These are phyloP conservation scores for Emmonsia crescens DNA, from an alignment of 2,329 filamentous ascomycete genomes.

Conservation along the genomic window DNA sequence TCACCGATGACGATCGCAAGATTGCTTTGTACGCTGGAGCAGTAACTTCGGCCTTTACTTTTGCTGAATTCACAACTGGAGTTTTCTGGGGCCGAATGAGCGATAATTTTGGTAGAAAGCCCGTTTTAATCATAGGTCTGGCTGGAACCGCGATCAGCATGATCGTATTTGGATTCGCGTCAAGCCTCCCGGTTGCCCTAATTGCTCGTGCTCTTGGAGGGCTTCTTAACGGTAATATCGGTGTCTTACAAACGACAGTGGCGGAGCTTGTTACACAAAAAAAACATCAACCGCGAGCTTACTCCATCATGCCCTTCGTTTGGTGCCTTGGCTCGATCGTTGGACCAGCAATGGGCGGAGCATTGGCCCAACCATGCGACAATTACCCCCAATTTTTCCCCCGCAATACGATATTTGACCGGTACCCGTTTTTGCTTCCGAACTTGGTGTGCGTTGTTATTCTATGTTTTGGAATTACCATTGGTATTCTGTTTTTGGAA, in stretches of 20 bases:
- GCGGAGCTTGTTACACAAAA: conserved; percentile 88
- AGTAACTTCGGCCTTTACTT: conserved; percentile 91
- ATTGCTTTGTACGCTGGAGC: conserved; percentile 91
- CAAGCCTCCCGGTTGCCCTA: conserved; percentile 69
- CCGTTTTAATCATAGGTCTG: conserved; percentile 79
- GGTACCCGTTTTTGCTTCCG: conserved; percentile 79
- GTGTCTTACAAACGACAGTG: conserved; percentile 88
- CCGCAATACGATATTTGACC: conserved; percentile 66
- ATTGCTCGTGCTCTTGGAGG: conserved; percentile 82
- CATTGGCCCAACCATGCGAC: conserved; percentile 74
- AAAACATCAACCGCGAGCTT: conserved; percentile 87
- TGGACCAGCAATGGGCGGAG: conserved; percentile 82
- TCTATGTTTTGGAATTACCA: conserved; percentile 61
- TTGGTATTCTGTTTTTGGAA: conserved; percentile 80
- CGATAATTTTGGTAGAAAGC: conserved; percentile 85
- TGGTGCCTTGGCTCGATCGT: conserved; percentile 97
- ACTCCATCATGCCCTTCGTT: conserved; percentile 94
- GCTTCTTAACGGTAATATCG: conserved; percentile 90
- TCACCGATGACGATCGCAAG: conserved; percentile 64
- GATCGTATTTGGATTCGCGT: conserved; percentile 81
- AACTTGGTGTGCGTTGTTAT: conserved; percentile 83
- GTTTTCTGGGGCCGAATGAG: conserved; percentile 89
- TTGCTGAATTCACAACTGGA: conserved; percentile 87
- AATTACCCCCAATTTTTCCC: conserved; percentile 68
- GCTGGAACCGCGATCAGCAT: conserved; percentile 88